phyloP scores from a whole-genome alignment of 179 eudicot genomes.

The Spinacia oleracea region DNA sequence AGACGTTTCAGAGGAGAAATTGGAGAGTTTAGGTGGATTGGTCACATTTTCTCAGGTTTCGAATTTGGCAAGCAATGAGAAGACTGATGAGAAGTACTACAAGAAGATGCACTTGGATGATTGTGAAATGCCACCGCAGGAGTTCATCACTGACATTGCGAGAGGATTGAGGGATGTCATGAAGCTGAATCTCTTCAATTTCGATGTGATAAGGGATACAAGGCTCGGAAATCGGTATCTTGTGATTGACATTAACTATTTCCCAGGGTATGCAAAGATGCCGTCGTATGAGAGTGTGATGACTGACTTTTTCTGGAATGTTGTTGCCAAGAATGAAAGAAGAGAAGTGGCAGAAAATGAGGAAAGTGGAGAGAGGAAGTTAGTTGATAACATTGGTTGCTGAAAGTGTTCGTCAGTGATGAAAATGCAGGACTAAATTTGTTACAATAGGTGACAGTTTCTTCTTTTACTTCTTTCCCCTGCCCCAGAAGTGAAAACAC shows the following conservation, averaged over 20 bases:
- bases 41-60: conserved; percentile 51
- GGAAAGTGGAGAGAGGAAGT: conserved; percentile 13
- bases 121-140: conserved; percentile 50
- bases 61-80: conserved; percentile 42
- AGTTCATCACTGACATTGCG: conserved; percentile 37
- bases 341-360: background rate
- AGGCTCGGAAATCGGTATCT: conserved; percentile 47
- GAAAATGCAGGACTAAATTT: conserved; percentile 16
- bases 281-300: conserved; percentile 43
- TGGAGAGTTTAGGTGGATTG: conserved; percentile 42
- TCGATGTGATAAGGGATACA: conserved; percentile 46
- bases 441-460: conserved; percentile 22
- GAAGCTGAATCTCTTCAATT: conserved; percentile 46
- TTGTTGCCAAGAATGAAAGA: conserved; percentile 21
- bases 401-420: conserved; percentile 16
- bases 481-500: background rate
- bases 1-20: conserved; percentile 45
- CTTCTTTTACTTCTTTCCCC: conserved; percentile 10
- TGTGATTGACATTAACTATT: conserved; percentile 51
- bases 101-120: conserved; percentile 52
- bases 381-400: conserved; percentile 13
- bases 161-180: conserved; percentile 42
- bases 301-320: conserved; percentile 38
- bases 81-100: conserved; percentile 46
- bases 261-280: conserved; percentile 52